Evolutionary conservation across 306 rosid genomes (phyloP).

Genomic region (Vigna trinervia): DNA sequence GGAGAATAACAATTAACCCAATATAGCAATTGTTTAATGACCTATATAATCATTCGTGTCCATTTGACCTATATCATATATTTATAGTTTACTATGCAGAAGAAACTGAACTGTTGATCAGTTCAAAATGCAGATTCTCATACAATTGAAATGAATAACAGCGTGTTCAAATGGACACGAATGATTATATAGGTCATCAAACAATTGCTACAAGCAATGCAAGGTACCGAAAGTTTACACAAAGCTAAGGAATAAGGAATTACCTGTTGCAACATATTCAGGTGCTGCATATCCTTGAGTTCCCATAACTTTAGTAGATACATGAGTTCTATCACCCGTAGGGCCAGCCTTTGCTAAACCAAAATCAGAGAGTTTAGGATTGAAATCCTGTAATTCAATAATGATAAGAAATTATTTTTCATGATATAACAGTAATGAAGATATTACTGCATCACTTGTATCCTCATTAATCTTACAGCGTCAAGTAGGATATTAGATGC

Average conservation of each 20-base stretch:
- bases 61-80: slow-evolving; percentile 1
- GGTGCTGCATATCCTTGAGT: slow-evolving; percentile 96
- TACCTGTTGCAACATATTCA: slow-evolving; percentile 93
- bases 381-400: slow-evolving; percentile 67
- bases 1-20: background rate
- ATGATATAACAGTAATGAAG: background rate
- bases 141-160: slow-evolving; percentile 23
- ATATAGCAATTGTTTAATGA: background rate
- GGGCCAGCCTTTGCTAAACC: slow-evolving; percentile 92
- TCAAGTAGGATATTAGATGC: slow-evolving; percentile 88
- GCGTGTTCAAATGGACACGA: slow-evolving; percentile 2
- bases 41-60: slow-evolving; percentile 9
- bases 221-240: slow-evolving; percentile 50
- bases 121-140: background rate
- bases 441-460: background rate
- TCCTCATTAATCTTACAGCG: slow-evolving; percentile 57
- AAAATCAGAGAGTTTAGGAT: slow-evolving; percentile 87
- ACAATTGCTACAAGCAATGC: background rate
- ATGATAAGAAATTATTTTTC: slow-evolving; percentile 27
- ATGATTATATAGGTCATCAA: slow-evolving; percentile 4
- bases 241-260: background rate
- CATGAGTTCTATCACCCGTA: slow-evolving; percentile 95
- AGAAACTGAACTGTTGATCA: slow-evolving; percentile 8
- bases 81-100: background rate
- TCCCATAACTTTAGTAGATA: slow-evolving; percentile 92